Base-by-base conservation (phyloP, 2,329 filamentous ascomycete species). In the Alternaria atra region DNA sequence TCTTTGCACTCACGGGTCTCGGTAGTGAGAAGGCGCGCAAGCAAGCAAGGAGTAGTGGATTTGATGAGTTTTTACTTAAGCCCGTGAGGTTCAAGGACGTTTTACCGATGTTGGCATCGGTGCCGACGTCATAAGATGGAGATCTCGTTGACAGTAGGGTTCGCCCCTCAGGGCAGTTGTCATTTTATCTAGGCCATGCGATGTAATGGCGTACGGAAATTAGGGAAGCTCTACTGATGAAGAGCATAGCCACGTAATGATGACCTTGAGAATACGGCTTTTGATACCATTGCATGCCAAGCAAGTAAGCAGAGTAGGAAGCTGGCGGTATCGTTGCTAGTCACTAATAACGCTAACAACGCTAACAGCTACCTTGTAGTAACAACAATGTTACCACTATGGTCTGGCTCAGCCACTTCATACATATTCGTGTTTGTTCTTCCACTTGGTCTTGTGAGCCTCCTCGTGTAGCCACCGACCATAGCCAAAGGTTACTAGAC, bases 1-100 rank as follows among this genome's bases (percentile, higher is more conserved):
- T 65, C 20, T 44, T 73, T 25, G 71, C 71, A 15, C 50, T 74
- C 40, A 74, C 72, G 23, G 72, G 71, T 9, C 61, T 73, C 3
- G 72, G 68, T n/a, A 63, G 55, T 20, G 67, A 64, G 8, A 53
- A 47, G 3, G 61, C 58, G 4, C 61, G 68, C 32, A 54, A 50
- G 9, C 56, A 69, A 30, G 71, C 72, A 23, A 61, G 62, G 20
- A 47, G 32, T 32, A 61, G 60, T 27, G 72, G 72, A 2, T 63
- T 68, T 39, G 61, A 74, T 42, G 39, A 62, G 30, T 74, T 69
- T 47, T 37, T 74, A 13, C 63, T 67, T 4, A 74, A 74, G 47
- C 71, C 71, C 9, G 64, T 72, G 8, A 61, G 60, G 44, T 64
- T 74, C 43, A 64, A 60, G 35, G 59, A 70, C 44, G 30, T 73